Base-by-base conservation (phyloP, 345 rosid species). In the Pelargonium nanum region DNA sequence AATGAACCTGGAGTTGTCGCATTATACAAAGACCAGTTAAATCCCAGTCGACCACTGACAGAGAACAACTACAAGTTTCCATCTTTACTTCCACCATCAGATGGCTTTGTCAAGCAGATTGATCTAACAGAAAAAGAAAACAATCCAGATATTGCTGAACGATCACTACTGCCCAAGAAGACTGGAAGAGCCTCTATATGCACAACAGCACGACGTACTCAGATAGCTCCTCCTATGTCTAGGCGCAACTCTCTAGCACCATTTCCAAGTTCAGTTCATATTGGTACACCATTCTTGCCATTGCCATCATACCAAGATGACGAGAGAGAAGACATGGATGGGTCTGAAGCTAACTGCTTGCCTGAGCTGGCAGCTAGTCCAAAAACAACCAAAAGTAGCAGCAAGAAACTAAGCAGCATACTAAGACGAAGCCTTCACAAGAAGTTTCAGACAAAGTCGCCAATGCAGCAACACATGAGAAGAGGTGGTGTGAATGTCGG, bases 241-340 rank as follows among this genome's bases (percentile, higher is more conserved):
- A 77, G 99, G 74, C 78, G 96, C 60, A 83, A 79, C 75, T 83
- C 98, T 28, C 68, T 88, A 59, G 84, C 85, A 26, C 98, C 96
- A 24, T 68, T 80, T 63, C 75, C 77, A 19, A 65, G 40, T 65
- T 61, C 78, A 69, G 53, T 65, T 9, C 74, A 57, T 52, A 52
- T 64, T 1, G 66, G 74, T 55, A 59, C 63, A 8, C 68, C 75
- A 26, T 58, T 68, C 16, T 26, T 61, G 30, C 72, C 75, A 28
- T 62, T 76, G 34, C 70, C 70, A 61, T 62, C 72, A 45, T 70
- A 66, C 58, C 69, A 66, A 58, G 63, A 48, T 0, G 65, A 61
- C 24, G 71, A 51, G 50, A 66, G 72, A 45, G 86, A 82, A 69
- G 83, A 72, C 10, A 66, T 50, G 9, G 78, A 70, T 19, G 83